Percentiles rank a stretch among this genome's conserved stretches.
These are phyloP conservation scores for Aspergillus luchuensis DNA, from an alignment of 2,329 filamentous ascomycete species.

Conservation along the genomic window DNA sequence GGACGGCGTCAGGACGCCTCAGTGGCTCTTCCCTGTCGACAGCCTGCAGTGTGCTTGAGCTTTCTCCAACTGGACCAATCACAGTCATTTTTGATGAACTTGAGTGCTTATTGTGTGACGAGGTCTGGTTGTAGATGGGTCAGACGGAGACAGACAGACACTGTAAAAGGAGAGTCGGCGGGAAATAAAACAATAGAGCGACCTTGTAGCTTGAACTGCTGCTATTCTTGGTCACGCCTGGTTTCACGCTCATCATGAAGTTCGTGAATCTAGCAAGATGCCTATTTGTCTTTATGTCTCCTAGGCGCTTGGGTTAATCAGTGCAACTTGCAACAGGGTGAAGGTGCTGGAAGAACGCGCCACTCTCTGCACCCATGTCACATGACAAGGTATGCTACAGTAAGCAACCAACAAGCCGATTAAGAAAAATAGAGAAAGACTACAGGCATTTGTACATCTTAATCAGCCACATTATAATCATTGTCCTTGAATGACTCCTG, in stretches of 20 bases:
- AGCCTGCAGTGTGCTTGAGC: constrained; percentile 15
- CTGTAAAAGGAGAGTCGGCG: not conserved
- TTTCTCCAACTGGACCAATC: constrained; percentile 17
- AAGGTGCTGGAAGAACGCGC: not conserved
- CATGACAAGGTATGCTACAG: not conserved
- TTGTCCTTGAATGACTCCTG: constrained; percentile 12
- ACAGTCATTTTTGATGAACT: not conserved
- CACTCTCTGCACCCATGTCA: not conserved
- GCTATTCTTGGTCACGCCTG: not conserved
- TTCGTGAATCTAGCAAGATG: not conserved
- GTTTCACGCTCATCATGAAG: too few species aligned
- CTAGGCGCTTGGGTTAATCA: not conserved
- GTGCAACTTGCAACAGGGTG: not conserved
- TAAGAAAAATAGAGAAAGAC: not conserved
- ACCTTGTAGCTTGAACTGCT: not conserved
- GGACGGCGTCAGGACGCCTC: constrained; percentile 27
- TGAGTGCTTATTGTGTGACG: not conserved
- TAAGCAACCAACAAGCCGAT: not conserved
- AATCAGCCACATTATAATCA: constrained; percentile 22
- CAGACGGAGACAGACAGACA: not conserved
- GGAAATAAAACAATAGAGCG: constrained; percentile 1
- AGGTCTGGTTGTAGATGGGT: constrained; percentile 9
- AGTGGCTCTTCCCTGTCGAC: constrained; percentile 22
- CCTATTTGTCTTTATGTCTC: not conserved
- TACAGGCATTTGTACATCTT: constrained; percentile 6